Base-by-base conservation (phyloP, 768 basidiomycete species). In the Trametopsis cervina region DNA sequence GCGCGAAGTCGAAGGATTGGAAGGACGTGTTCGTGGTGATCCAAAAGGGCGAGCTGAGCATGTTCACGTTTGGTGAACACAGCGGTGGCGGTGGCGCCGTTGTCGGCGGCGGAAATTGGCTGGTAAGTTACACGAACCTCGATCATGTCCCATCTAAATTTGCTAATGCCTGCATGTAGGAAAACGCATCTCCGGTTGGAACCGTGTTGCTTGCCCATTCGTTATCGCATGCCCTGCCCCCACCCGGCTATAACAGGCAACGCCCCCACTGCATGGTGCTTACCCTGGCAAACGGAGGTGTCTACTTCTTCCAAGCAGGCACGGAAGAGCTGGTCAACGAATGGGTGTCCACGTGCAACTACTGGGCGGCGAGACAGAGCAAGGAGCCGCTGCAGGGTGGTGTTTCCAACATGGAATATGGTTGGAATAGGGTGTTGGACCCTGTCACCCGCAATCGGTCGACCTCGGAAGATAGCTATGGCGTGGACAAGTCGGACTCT, bases 331-430 rank as follows among this genome's bases (percentile, higher is more conserved):
- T 99, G n/a, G 93, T 96, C 42, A 88, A 89, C 58, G 96, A 99
- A 65, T 98, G 96, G 96, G 94, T 96, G 5, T 85, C 89, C 35
- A 96, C 96, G 0, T 97, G 95, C 77, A 99, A 98, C 70, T 99
- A 99, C 63, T 98, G 96, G 96, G 90, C 96, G 0, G 96, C 95
- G 2, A 76, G 96, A 39, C 89, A 83, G 47, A 92, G 89, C 65
- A 93, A 95, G 58, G 94, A 97, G 61, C 96, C 96, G 1, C 76
- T 99, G 2, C 77, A 88, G 1, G 96, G 96, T 4, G 96, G 96
- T 20, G 94, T 99, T 6, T 93, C 91, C 42, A 99, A 98, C 68
- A 95, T 98, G 89, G 96, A 99, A 65, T 96, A 98, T 61, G 96
- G 96, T 7, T 99, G 96, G 96, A 94, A 81, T 63, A 77, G 89